A percentile compares a stretch with the other conserved stretches of the same genome.
phyloP scores from a whole-genome alignment of 2,329 filamentous ascomycete genomes.

The Chaetomium globosum region DNA sequence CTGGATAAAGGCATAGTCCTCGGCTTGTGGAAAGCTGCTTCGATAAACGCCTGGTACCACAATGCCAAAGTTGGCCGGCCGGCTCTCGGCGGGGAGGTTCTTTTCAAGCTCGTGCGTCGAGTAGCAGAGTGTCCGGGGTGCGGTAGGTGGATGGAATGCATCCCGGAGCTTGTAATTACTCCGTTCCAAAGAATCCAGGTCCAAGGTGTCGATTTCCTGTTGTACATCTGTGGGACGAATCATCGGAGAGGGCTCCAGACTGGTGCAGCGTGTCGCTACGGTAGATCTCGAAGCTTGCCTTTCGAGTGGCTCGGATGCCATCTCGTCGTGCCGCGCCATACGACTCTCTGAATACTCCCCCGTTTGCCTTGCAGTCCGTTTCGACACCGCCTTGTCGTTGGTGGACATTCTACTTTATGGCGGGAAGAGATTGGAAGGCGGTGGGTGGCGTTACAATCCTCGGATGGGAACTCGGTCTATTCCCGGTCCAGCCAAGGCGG shows the following conservation, averaged over 20 bases:
- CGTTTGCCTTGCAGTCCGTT: slow-evolving; percentile 30
- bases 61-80: slow-evolving; percentile 73
- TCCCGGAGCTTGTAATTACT: slow-evolving; percentile 21
- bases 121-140: slow-evolving; percentile 5
- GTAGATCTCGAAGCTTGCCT: slow-evolving; percentile 24
- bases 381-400: slow-evolving; percentile 31
- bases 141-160: slow-evolving; percentile 26
- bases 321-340: slow-evolving; percentile 21
- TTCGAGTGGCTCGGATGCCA: slow-evolving; percentile 9
- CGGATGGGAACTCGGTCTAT: background rate
- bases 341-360: slow-evolving; percentile 17
- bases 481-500: slow-evolving; percentile 14
- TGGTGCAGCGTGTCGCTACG: slow-evolving; percentile 27
- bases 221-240: slow-evolving; percentile 18
- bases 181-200: background rate
- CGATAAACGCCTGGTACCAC: slow-evolving; percentile 77
- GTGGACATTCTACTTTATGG: slow-evolving; percentile 27
- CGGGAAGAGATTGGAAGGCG: background rate
- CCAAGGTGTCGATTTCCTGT: slow-evolving; percentile 18
- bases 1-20: slow-evolving; percentile 71
- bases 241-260: slow-evolving; percentile 30
- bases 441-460: background rate
- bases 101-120: slow-evolving; percentile 12
- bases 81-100: slow-evolving; percentile 32
- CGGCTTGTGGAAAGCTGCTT: slow-evolving; percentile 73